Evolutionary conservation across 179 eudicot species (phyloP), one percentile per base, ranked within the genome.

Genomic region (Vitellaria paradoxa): DNA sequence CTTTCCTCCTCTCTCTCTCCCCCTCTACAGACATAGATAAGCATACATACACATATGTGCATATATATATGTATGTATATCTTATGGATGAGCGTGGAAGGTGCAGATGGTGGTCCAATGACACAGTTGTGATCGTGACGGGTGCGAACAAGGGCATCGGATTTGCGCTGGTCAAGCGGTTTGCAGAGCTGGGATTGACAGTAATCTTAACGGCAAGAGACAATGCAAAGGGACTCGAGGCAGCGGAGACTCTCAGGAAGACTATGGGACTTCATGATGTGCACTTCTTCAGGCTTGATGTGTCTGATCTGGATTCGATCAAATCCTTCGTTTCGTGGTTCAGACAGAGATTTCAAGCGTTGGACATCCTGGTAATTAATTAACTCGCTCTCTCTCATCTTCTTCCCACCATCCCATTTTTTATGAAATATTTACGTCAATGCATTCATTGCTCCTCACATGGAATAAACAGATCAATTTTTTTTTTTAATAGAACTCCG

Each of bases 91-190:
- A 40, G 68, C 30, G 23, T 26, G 18, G 37, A 30, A 30, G 37
- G 1, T 79, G 61, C 74, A 93, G 93, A 68, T 93, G 98, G 98
- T 93, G 98, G 98, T 89, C 91, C 9, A 86, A 86, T 84, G 93
- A 90, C 61, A 89, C 92, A 53, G 81, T 83, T 30, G 91, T 93
- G 40, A 81, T 93, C 70, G 97, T 93, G 67, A 93, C 97, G 2
- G 98, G 98, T 13, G 97, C 86, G 65, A 93, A 93, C 83, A 86
- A 90, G 70, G 98, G 98, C 6, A 92, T 93, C 18, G 98, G 98
- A 15, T 93, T 81, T 74, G 89, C 86, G 42, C 17, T 92, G 4
- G 95, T 86, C 21, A 92, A 86, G 81, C 83, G 81, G 61, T 83
- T 94, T 23, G 92, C 98, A 49, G 84, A 83, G 79, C 69, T 84